Evolutionary conservation across 179 eudicot genomes (phyloP).

Genomic region (Monotropa hypopitys): DNA sequence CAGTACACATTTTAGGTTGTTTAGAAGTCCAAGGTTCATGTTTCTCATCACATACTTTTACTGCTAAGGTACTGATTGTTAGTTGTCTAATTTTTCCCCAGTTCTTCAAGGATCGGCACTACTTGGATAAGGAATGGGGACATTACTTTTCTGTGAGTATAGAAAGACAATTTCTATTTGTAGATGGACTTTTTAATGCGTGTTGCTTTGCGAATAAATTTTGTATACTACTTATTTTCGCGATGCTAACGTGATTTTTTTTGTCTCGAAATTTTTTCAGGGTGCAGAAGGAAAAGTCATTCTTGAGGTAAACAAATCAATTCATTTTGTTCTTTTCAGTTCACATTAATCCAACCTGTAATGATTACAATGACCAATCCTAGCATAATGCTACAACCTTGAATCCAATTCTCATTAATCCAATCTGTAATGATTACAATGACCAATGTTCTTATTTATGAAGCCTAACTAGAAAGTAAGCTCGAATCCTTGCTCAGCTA

Average conservation of each 20-base stretch:
- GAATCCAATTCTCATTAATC: background rate
- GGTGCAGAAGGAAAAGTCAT: conserved; percentile 50
- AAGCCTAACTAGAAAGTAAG: background rate
- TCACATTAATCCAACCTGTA: background rate
- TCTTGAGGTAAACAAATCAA: conserved; percentile 50
- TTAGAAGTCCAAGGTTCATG: background rate
- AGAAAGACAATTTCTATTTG: background rate
- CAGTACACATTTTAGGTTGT: background rate
- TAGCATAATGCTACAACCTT: background rate
- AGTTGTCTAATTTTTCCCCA: conserved; percentile 16
- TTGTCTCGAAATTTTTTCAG: conserved; percentile 24
- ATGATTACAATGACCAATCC: too few species aligned
- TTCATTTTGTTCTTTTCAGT: background rate
- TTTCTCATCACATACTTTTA: background rate
- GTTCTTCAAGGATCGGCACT: conserved; percentile 97
- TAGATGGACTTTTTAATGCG: background rate
- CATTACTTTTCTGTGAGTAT: conserved; percentile 64
- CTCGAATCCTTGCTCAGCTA: background rate
- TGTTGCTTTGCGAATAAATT: background rate
- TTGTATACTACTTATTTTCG: background rate
- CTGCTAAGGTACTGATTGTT: background rate
- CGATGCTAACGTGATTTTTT: background rate
- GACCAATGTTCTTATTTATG: background rate
- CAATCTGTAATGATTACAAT: background rate
- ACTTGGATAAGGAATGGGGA: conserved; percentile 98